These are phyloP conservation scores for Aspergillus kassunensis DNA, from an alignment of 495 filamentous ascomycete species.

Conservation along the genomic window DNA sequence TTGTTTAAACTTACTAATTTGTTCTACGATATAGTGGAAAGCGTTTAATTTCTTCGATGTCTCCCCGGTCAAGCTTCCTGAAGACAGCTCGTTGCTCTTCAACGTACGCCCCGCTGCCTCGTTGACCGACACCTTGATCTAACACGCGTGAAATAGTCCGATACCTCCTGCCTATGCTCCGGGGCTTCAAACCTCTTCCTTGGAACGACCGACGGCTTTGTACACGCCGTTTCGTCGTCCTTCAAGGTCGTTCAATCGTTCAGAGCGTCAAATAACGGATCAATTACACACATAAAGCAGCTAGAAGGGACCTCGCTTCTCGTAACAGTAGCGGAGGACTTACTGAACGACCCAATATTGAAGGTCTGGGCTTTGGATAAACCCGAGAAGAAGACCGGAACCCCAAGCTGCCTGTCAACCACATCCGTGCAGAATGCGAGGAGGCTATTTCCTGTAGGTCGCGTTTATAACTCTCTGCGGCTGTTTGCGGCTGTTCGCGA, in stretches of 20 bases:
- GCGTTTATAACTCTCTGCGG: background rate
- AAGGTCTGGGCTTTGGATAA: constrained; percentile 98
- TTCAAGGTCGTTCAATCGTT: constrained; percentile 88
- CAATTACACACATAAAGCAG: constrained; percentile 94
- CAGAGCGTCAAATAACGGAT: constrained; percentile 70
- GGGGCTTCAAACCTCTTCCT: constrained; percentile 90
- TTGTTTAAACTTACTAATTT: constrained; percentile 4
- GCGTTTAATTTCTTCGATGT: constrained; percentile 99
- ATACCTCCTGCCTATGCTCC: constrained; percentile 67
- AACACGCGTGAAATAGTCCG: constrained; percentile 45
- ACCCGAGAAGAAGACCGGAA: constrained; percentile 86
- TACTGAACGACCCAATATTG: constrained; percentile 78
- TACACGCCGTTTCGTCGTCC: constrained; percentile 77
- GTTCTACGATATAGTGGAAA: constrained; percentile 74
- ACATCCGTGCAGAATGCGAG: constrained; percentile 84
- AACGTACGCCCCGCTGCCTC: constrained; percentile 43
- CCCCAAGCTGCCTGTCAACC: constrained; percentile 80
- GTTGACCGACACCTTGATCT: constrained; percentile 10
- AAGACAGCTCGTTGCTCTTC: constrained; percentile 62
- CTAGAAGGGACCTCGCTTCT: constrained; percentile 81
- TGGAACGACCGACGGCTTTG: constrained; percentile 74
- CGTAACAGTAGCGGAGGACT: constrained; percentile 83
- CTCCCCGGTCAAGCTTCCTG: constrained; percentile 71
- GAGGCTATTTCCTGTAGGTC: constrained; percentile 78
- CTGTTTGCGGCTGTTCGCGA: background rate